phyloP scores from a whole-genome alignment of 768 basidiomycete genomes.

The Boletus pseudopeckii region DNA sequence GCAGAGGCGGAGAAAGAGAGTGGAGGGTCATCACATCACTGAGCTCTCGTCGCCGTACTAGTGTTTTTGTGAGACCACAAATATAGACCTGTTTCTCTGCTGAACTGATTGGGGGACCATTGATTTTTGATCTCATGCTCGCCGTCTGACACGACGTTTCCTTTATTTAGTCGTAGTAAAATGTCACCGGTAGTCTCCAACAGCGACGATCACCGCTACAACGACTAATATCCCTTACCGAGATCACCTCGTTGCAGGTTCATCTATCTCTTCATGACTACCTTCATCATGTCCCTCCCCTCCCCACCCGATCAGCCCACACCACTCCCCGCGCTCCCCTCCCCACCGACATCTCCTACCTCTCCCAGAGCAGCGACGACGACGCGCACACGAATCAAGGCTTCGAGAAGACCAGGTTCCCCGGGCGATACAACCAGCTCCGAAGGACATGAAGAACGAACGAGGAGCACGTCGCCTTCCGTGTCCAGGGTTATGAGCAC shows the following conservation, averaged over 20 bases:
- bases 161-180: neutral
- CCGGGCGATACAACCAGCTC: neutral
- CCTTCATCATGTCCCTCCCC: neutral
- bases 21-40: constrained; percentile 37
- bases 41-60: constrained; percentile 12
- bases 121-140: neutral
- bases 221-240: neutral
- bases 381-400: constrained; percentile 14
- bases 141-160: neutral
- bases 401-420: neutral
- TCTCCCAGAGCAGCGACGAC: constrained; percentile 7
- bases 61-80: constrained; percentile 3
- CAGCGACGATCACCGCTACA: neutral
- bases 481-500: neutral
- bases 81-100: neutral
- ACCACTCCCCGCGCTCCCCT: constrained; percentile 3
- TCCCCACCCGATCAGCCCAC: neutral
- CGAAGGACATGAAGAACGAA: neutral
- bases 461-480: constrained; percentile 5
- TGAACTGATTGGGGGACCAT: neutral
- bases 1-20: constrained; percentile 80
- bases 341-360: constrained; percentile 20
- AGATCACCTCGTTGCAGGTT: no score
- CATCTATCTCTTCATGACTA: neutral
- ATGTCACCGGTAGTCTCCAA: neutral